Base-by-base conservation (phyloP, 306 rosid genomes). In the Mimosa pudica region DNA sequence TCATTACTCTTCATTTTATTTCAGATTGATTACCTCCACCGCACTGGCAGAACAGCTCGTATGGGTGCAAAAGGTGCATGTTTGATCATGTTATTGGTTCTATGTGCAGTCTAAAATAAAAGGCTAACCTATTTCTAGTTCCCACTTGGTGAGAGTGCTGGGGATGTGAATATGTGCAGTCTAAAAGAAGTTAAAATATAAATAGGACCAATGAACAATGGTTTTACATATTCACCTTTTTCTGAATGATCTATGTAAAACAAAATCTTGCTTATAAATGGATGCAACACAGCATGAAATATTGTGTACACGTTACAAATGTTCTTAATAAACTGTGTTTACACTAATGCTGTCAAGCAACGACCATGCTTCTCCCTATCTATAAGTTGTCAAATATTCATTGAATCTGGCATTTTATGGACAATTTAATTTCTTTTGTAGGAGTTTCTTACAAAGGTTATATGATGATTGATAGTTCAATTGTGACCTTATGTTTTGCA, bases 41-140 rank as follows among this genome's bases (percentile, higher is more conserved):
- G 98, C 84, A 94, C 98, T 0, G 98, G 98, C 60, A 94, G 98
- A 92, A 94, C 97, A 4, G 98, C 98, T 79, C 98, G 98, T 8
- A 94, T 94, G 98, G 97, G 98, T 75, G 97, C 97, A 57, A 92
- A 94, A 92, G 98, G 98, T 94, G 67, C 77, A 67, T 36, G 24
- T 70, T 83, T 76, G 42, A 44, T 48, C 54, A 33, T 38, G 41
- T 63, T 66, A 49, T 38, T 10, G 75, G 24, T 70, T 42, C 77
- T 75, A 35, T 76, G 44, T 71, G 36, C 33, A 11, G 33, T 80
- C 12, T 33, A 38, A 72, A 48, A 8, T 51, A 49, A 71, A 24
- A 24, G 30, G 30, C 30, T 24, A 24, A 24, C 30, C 30, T 24
- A 24, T 24, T 24, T 24, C 30, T 24, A 24, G 1, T 24, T 24